Evolutionary conservation across 1,284 basidiomycete genomes (phyloP).

Genomic region (Ganoderma resinaceum): DNA sequence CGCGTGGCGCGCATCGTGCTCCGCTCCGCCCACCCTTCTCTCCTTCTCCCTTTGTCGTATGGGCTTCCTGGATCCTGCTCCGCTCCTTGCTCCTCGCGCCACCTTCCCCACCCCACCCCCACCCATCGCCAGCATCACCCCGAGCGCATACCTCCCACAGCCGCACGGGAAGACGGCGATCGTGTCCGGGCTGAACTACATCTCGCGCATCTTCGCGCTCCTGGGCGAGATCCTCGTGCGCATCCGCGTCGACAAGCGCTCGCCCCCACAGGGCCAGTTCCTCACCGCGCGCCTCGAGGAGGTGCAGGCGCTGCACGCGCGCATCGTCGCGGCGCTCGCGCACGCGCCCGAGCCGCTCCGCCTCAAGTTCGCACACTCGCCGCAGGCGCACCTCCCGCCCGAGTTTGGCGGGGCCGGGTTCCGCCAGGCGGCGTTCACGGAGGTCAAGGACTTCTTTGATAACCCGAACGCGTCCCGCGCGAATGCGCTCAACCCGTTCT

Average conservation of each 20-base stretch:
- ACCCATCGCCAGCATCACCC: conserved; percentile 78
- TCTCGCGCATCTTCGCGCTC: conserved; percentile 82
- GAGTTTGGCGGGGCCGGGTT: conserved; percentile 75
- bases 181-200: conserved; percentile 87
- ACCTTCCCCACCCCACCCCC: not conserved
- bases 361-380: conserved; percentile 61
- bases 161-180: conserved; percentile 84
- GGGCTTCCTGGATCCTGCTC: conserved; percentile 8
- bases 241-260: conserved; percentile 84
- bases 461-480: conserved; percentile 85
- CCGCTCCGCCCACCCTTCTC: conserved; percentile 17
- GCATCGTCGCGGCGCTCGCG: conserved; percentile 72
- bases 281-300: conserved; percentile 83
- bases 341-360: conserved; percentile 77
- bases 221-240: conserved; percentile 85
- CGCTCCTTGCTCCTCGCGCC: conserved; percentile 13
- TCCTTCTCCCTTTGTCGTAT: too few species aligned
- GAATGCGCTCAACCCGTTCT: conserved; percentile 85
- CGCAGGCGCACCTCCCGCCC: conserved; percentile 55
- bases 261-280: conserved; percentile 82
- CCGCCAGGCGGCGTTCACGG: conserved; percentile 81
- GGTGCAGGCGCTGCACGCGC: conserved; percentile 75
- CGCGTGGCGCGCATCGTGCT: conserved; percentile 3
- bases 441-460: conserved; percentile 89
- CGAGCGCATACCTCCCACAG: conserved; percentile 79